Evolutionary conservation across 306 rosid genomes (phyloP).

Genomic region (Dalbergia oliveri): DNA sequence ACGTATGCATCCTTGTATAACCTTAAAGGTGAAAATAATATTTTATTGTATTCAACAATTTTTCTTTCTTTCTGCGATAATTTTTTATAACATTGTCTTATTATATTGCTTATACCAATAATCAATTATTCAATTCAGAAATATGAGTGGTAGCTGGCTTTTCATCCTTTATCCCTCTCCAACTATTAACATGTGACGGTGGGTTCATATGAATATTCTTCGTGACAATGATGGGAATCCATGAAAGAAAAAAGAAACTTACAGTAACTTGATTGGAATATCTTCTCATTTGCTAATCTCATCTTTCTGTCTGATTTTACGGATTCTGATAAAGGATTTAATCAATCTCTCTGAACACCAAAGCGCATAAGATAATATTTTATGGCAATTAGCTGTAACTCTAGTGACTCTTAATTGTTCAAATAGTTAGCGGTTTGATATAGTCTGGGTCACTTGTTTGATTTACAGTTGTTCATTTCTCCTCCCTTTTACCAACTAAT

Average conservation of each 20-base stretch:
- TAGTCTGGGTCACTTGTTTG: neutral
- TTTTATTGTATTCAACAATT: neutral
- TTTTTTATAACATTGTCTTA: neutral
- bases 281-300: neutral
- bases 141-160: conserved; percentile 36
- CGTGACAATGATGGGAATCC: neutral
- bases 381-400: neutral
- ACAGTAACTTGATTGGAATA: neutral
- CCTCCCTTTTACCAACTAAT: neutral
- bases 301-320: conserved; percentile 4
- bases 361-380: neutral
- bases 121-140: neutral
- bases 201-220: conserved; percentile 55
- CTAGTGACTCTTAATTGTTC: too few relatives aligned
- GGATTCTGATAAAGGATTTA: neutral
- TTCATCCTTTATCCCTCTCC: conserved; percentile 34
- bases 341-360: neutral
- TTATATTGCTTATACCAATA: neutral
- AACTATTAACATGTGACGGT: conserved; percentile 39
- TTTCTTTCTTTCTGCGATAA: neutral
- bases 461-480: neutral
- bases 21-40: neutral
- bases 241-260: neutral
- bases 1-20: too few relatives aligned
- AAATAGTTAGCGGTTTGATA: too few relatives aligned